Percentiles rank a stretch among this genome's conserved stretches.
Conservation (phyloP, 305 asterid species). For the Ruellia speciosa region DNA sequence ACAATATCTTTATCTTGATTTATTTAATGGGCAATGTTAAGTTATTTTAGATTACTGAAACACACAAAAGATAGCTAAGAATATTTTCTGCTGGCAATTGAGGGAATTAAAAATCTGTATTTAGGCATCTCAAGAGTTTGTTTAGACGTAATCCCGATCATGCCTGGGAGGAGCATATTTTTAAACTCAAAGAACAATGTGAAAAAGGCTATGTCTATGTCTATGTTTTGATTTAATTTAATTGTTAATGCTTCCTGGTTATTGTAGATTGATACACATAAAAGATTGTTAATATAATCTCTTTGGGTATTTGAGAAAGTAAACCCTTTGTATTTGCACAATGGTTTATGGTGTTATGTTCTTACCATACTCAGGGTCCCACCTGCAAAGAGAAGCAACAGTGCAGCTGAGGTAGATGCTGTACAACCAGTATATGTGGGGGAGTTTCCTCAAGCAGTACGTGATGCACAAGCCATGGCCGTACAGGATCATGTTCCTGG, state of each 20-base stretch:
- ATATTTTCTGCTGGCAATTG: background rate
- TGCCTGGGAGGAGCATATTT: background rate
- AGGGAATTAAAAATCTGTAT: background rate
- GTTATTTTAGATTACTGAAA: background rate
- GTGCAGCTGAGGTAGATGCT: constrained; percentile 46
- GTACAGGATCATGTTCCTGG: constrained; percentile 53
- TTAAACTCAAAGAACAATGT: background rate
- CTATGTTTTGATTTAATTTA: background rate
- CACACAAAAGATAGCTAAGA: background rate
- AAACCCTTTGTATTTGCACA: constrained; percentile 6
- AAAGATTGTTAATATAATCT: background rate
- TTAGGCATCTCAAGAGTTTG: background rate
- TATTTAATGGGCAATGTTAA: background rate
- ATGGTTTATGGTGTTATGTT: constrained; percentile 17
- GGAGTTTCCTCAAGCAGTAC: constrained; percentile 80
- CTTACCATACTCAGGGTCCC: constrained; percentile 48
- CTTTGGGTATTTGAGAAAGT: constrained; percentile 12
- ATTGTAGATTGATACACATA: constrained; percentile 6
- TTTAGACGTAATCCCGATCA: background rate
- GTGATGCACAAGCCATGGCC: constrained; percentile 57
- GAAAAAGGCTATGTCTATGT: background rate
- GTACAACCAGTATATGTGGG: constrained; percentile 68
- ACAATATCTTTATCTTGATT: background rate
- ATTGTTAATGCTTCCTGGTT: background rate
- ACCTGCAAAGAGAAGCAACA: constrained; percentile 45